Evolutionary conservation across 2,329 filamentous ascomycete species (phyloP), one percentile per base, ranked within the genome.

Genomic region (Penicillium sp.): DNA sequence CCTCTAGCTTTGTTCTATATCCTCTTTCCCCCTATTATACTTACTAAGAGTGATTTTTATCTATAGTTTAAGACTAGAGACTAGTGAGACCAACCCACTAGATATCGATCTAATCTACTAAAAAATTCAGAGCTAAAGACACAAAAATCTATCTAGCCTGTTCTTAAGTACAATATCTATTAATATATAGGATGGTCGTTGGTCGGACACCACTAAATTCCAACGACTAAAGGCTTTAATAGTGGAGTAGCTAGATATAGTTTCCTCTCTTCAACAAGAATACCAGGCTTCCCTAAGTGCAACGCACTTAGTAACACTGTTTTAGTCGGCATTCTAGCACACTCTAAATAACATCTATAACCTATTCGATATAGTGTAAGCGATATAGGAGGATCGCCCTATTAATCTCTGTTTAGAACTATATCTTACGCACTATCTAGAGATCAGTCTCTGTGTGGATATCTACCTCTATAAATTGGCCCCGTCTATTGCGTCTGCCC

Each of bases 381-480:
- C 21, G 21, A 23, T 11, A 23, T 11, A 11, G 21, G 21, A 23
- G 21, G 21, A 23, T 23, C 21, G 21, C 21, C 21, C 21, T 23
- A 11, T 53, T 5, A 32, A 27, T 21, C 28, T 10, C 2, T 27
- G 17, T 16, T 2, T 17, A 8, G 29, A 36, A 17, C 25, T 27
- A 10, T 9, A 48, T 33, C 29, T 54, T 3, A 29, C 26, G 4
- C n/a, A 50, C 21, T 54, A 50, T 33, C 23, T 48, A n/a, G n/a
- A 45, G 23, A 39, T 35, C 11, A 29, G 46, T 7, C 15, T 33
- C 14, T 11, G 9, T 16, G 34, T 28, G n/a, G 15, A 38, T 19
- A 34, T 44, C 11, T 9, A 18, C 1, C 28, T 39, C 15, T 14
- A 33, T 1, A 14, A 17, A 14, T 34, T 51, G 1, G 38, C 42